These are phyloP conservation scores for Hirsutella rhossiliensis DNA, from an alignment of 2,329 filamentous ascomycete genomes.

Conservation along the genomic window DNA sequence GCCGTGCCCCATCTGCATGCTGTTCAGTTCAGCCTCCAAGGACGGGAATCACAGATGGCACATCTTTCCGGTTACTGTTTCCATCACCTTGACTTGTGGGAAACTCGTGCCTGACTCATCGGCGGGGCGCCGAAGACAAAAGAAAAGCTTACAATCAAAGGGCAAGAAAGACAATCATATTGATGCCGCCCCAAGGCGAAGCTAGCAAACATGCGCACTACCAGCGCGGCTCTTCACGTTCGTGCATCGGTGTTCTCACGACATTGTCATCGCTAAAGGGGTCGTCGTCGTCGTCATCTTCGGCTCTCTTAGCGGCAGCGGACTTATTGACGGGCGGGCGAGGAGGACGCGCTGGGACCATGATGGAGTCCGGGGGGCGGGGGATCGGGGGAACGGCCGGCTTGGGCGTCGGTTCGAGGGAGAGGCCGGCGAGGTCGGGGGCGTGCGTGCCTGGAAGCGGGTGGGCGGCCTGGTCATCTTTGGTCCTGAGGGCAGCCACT, in stretches of 20 bases:
- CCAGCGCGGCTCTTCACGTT: conserved; percentile 19
- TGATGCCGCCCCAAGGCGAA: neutral
- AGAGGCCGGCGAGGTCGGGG: conserved; percentile 33
- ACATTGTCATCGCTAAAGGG: conserved; percentile 80
- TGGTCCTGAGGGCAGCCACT: conserved; percentile 34
- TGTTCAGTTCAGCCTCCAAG: no score
- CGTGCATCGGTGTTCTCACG: conserved; percentile 27
- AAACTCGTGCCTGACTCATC: no score
- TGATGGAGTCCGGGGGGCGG: neutral
- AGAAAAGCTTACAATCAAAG: neutral
- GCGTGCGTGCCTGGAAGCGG: conserved; percentile 5
- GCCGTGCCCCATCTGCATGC: no score
- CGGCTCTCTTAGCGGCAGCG: conserved; percentile 10
- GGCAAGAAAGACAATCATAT: no score
- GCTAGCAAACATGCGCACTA: conserved; percentile 1
- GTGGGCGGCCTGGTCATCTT: conserved; percentile 26
- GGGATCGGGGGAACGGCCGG: conserved; percentile 28
- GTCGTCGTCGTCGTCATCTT: conserved; percentile 48
- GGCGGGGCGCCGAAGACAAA: neutral
- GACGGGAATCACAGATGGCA: no score
- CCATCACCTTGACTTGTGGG: no score
- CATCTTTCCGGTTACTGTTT: no score
- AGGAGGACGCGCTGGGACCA: neutral
- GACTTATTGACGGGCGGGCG: neutral
- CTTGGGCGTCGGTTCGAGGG: conserved; percentile 26